phyloP scores from a whole-genome alignment of 169 alveolate genomes.

The Plasmodium billcollinsi region DNA sequence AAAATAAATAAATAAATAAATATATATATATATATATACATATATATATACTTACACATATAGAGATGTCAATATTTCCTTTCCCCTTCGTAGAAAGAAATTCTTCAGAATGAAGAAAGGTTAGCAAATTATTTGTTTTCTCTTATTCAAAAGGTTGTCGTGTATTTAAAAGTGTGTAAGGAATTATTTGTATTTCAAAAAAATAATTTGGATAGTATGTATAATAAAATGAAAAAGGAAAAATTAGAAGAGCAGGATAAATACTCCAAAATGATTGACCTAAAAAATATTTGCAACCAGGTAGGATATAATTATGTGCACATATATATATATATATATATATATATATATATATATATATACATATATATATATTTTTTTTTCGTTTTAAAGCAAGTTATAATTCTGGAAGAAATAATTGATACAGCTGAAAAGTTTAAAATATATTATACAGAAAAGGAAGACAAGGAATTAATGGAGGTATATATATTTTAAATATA shows the following conservation, averaged over 20 bases:
- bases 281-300: conserved; percentile 21
- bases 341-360: background rate
- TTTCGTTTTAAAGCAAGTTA: conserved; percentile 9
- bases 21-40: background rate
- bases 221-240: conserved; percentile 21
- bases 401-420: conserved; percentile 21
- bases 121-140: background rate
- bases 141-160: background rate
- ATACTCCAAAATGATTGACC: conserved; percentile 26
- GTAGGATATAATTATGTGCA: background rate
- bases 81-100: too few relatives aligned
- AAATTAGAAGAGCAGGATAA: background rate
- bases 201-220: background rate
- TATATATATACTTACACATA: background rate
- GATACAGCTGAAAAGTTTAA: conserved; percentile 8
- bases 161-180: conserved; percentile 22
- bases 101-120: too few relatives aligned
- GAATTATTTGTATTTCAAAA: conserved; percentile 37
- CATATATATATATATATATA: background rate
- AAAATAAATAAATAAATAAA: too few relatives aligned
- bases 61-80: background rate
- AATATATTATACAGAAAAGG: background rate
- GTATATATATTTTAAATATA: conserved; percentile 7
- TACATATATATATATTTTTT: background rate
- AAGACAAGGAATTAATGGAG: conserved; percentile 13